Base-by-base conservation (phyloP, 2,329 filamentous ascomycete species). In the Sarocladiaceae sp. region DNA sequence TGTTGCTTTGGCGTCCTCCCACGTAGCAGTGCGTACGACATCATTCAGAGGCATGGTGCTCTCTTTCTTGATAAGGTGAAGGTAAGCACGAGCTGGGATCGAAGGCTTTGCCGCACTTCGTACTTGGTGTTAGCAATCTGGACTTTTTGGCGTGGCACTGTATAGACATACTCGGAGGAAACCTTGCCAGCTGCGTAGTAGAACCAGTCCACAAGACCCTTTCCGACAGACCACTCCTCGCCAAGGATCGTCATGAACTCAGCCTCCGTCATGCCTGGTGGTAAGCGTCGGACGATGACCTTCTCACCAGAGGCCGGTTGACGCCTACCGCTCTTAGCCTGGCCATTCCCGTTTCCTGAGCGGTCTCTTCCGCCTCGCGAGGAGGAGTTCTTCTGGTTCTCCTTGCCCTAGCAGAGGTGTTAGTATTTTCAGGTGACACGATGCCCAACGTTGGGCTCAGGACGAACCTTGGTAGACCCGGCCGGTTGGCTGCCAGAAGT, bases 161-260 rank as follows among this genome's bases (percentile, higher is more conserved):
- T 5, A 24, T 24, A 20, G 19, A 66, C 80, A 53, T 69, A 94
- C 89, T 95, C 87, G 58, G 82, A 84, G 2, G 89, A 90, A 34
- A 91, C 72, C 60, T 95, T 95, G 47, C 77, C 77, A 2, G 63
- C 54, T 6, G 65, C 63, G 51, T 70, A 98, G 40, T 76, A 76
- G 52, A 85, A 72, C 87, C 88, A 96, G 61, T 95, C 90, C 11
- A 94, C 80, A 59, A 83, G 93, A 24, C 88, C 88, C 39, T 76
- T 78, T n/a, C 85, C 86, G 3, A 76, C 56, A 56, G 82, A 85
- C 91, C 91, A 97, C 40, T 89, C 83, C 2, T 82, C 74, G 3
- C 89, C 90, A 11, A 96, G 62, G 7, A 81, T 73, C 12, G 68
- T 63, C 55, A 82, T 72, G 50, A 94, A 91, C 57, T 98, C 93